Conservation (phyloP, 164 flowering plant genomes). For the Tetrastigma voinierianum region DNA sequence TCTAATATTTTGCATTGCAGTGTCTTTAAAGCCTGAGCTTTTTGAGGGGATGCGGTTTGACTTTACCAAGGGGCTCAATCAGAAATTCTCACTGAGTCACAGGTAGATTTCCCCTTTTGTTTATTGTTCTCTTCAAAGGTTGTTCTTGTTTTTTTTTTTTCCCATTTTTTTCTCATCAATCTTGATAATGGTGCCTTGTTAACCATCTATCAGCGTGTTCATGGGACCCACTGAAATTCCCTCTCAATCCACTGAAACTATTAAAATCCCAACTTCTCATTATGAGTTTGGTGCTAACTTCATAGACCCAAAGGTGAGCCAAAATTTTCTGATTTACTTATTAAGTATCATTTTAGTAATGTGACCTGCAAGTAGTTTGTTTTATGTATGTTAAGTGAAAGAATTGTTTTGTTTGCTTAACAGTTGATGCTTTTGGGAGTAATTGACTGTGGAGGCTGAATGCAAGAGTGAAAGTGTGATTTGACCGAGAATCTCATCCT, state of each 20-base stretch:
- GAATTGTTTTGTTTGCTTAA: slow-evolving; percentile 2
- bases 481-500: slow-evolving; percentile 66
- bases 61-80: slow-evolving; percentile 80
- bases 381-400: neutral
- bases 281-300: slow-evolving; percentile 97
- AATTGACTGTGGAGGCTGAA: slow-evolving; percentile 73
- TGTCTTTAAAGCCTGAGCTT: slow-evolving; percentile 91
- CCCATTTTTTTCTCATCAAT: slow-evolving; percentile 2
- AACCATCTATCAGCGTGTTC: slow-evolving; percentile 53
- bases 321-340: neutral
- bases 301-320: slow-evolving; percentile 77
- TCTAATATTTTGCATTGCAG: slow-evolving; percentile 31
- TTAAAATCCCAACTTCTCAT: slow-evolving; percentile 83
- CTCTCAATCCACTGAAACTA: slow-evolving; percentile 74
- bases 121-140: neutral
- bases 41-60: slow-evolving; percentile 97
- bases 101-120: slow-evolving; percentile 43
- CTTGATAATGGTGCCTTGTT: neutral
- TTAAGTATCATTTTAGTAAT: neutral
- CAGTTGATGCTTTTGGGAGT: slow-evolving; percentile 94
- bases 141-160: neutral
- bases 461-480: slow-evolving; percentile 77
- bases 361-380: neutral
- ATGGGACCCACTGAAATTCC: slow-evolving; percentile 94
- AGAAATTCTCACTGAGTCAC: slow-evolving; percentile 83